Conservation (phyloP, 352 stramenopile species). For the Phytophthora syringae region DNA sequence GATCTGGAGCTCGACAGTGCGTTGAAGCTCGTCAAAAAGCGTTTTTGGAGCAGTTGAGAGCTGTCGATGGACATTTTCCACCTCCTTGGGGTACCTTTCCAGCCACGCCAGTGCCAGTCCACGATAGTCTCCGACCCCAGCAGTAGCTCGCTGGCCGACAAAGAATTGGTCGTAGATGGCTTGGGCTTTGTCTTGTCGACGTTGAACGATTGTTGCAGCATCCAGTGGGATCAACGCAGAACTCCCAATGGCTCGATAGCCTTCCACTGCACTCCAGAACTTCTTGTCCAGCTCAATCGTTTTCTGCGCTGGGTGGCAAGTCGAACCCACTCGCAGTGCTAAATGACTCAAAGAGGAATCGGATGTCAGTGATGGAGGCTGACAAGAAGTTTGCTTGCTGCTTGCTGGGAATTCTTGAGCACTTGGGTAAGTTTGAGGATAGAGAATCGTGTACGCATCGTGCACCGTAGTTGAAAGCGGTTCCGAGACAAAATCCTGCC, state of each 20-base stretch:
- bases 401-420: neutral
- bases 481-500: slow-evolving; percentile 45
- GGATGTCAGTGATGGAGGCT: neutral
- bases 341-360: neutral
- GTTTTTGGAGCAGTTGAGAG: slow-evolving; percentile 35
- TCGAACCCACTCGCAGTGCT: slow-evolving; percentile 17
- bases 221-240: slow-evolving; percentile 46
- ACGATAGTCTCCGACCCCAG: neutral
- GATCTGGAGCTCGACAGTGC: slow-evolving; percentile 59
- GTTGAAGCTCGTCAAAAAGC: slow-evolving; percentile 66
- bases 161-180: slow-evolving; percentile 63
- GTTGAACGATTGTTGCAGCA: slow-evolving; percentile 35
- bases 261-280: slow-evolving; percentile 76
- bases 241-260: slow-evolving; percentile 54
- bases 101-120: slow-evolving; percentile 47
- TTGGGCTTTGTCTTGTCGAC: slow-evolving; percentile 47
- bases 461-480: slow-evolving; percentile 50
- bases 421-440: slow-evolving; percentile 52
- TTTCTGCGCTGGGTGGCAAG: slow-evolving; percentile 14
- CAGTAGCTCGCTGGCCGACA: slow-evolving; percentile 3
- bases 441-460: slow-evolving; percentile 68
- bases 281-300: slow-evolving; percentile 44
- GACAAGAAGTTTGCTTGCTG: neutral
- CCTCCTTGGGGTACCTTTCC: slow-evolving; percentile 55
- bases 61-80: slow-evolving; percentile 36